Conservation (phyloP, 2,329 filamentous ascomycete genomes). For the Coniochaeta pulveracea region DNA sequence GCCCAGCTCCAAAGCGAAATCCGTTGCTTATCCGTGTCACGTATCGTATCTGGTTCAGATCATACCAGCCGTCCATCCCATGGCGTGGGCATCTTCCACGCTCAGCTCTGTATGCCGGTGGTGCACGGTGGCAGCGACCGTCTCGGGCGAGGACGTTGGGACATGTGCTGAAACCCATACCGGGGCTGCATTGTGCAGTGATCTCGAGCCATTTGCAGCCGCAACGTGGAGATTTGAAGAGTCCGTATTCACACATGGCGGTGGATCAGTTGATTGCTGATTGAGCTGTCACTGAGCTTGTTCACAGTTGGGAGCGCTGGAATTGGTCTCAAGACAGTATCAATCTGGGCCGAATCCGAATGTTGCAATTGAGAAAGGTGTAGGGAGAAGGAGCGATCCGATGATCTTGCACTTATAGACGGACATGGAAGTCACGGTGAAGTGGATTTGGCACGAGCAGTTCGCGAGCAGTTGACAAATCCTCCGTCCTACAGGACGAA, state of each 20-base stretch:
- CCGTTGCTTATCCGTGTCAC: constrained; percentile 30
- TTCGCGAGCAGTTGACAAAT: too few species aligned
- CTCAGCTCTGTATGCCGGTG: constrained; percentile 20
- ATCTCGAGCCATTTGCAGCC: constrained; percentile 41
- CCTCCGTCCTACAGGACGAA: too few species aligned
- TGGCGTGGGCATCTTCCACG: constrained; percentile 30
- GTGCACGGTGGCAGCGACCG: constrained; percentile 23
- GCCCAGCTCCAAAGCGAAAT: constrained; percentile 35
- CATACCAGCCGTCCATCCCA: constrained; percentile 27
- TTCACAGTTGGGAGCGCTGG: background rate
- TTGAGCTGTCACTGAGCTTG: background rate
- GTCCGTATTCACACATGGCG: constrained; percentile 35
- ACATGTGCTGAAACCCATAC: constrained; percentile 39
- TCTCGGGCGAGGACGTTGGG: constrained; percentile 21
- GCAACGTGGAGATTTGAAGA: constrained; percentile 37
- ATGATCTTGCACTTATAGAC: too few species aligned
- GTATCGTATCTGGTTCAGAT: constrained; percentile 34
- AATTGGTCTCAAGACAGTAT: too few species aligned
- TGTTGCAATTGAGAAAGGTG: too few species aligned
- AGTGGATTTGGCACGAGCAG: too few species aligned
- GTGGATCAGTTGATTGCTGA: background rate
- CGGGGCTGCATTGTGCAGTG: constrained; percentile 31
- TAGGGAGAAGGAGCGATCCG: too few species aligned
- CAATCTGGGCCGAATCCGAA: too few species aligned
- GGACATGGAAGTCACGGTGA: too few species aligned